Evolutionary conservation across 169 alveolate species (phyloP).

Genomic region (Nephromyces sp.): DNA sequence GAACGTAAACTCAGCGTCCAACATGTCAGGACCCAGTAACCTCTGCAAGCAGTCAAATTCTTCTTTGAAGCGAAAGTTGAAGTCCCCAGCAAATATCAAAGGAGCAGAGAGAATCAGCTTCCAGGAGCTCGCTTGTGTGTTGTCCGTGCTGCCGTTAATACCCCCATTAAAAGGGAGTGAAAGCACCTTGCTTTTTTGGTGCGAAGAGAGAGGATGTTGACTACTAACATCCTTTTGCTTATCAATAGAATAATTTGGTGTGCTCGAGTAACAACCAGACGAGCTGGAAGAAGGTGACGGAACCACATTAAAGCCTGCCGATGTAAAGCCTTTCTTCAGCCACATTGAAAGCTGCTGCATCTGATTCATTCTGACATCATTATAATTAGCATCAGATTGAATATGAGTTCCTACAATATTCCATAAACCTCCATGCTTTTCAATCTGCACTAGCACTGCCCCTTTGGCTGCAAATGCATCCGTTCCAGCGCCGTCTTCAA

Average conservation of each 20-base stretch:
- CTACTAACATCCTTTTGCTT: too few species aligned
- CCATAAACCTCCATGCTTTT: slow-evolving; percentile 36
- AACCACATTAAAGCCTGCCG: too few species aligned
- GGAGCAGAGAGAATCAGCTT: slow-evolving; percentile 39
- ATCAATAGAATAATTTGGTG: too few species aligned
- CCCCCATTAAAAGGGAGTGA: too few species aligned
- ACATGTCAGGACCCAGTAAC: slow-evolving; percentile 24
- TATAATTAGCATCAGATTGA: slow-evolving; percentile 49
- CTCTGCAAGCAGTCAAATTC: slow-evolving; percentile 22
- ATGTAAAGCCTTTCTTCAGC: too few species aligned
- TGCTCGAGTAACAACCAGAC: too few species aligned
- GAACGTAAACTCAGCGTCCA: slow-evolving; percentile 20
- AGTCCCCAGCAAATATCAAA: slow-evolving; percentile 49
- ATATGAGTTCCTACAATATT: slow-evolving; percentile 69
- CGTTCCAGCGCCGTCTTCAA: slow-evolving; percentile 31
- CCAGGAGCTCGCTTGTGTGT: too few species aligned
- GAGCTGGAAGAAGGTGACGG: too few species aligned
- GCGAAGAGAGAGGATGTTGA: slow-evolving; percentile 37
- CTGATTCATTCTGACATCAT: slow-evolving; percentile 46
- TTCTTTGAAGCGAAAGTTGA: slow-evolving; percentile 39
- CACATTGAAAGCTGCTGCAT: slow-evolving; percentile 50
- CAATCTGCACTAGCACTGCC: slow-evolving; percentile 53
- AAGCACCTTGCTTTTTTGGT: slow-evolving; percentile 33
- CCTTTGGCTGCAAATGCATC: slow-evolving; percentile 55
- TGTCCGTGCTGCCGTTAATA: too few species aligned